These are phyloP conservation scores for Yamagishiella unicocca DNA, from an alignment of 139 green algal genomes.

Conservation along the genomic window DNA sequence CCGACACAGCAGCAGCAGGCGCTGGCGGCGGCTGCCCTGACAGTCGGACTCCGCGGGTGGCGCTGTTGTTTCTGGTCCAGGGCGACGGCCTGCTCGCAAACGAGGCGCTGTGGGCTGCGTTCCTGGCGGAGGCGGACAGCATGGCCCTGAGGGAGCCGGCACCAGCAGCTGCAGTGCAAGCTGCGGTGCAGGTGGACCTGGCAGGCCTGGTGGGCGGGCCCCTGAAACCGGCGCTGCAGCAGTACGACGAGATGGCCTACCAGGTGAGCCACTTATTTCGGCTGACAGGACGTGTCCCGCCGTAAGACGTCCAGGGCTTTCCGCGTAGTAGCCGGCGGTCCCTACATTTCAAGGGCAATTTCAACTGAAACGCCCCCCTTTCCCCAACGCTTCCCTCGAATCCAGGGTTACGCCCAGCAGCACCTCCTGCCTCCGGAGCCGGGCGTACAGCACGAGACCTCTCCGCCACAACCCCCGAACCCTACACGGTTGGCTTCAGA, in stretches of 20 bases:
- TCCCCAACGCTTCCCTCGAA: background rate
- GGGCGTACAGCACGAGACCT: no score
- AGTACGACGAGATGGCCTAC: constrained; percentile 14
- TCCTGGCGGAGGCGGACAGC: background rate
- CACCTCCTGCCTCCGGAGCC: background rate
- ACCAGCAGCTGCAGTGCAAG: background rate
- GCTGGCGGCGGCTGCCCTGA: no score
- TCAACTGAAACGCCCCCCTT: no score
- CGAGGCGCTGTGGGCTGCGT: constrained; percentile 30
- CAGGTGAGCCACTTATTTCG: no score
- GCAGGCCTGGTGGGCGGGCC: background rate
- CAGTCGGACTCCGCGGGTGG: background rate
- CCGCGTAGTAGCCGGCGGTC: no score
- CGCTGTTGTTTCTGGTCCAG: constrained; percentile 38
- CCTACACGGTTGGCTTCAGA: no score
- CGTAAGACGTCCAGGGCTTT: no score
- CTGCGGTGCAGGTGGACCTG: constrained; percentile 15
- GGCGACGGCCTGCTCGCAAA: constrained; percentile 12
- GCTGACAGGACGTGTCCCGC: no score
- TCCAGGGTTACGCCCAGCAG: constrained; percentile 26
- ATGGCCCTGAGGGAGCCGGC: background rate
- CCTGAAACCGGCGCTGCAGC: constrained; percentile 13
- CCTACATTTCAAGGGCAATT: no score
- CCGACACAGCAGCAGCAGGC: no score
- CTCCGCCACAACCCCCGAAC: no score